phyloP scores from a whole-genome alignment of 371 early-diverging fungal genomes.

The Mucor indicus region DNA sequence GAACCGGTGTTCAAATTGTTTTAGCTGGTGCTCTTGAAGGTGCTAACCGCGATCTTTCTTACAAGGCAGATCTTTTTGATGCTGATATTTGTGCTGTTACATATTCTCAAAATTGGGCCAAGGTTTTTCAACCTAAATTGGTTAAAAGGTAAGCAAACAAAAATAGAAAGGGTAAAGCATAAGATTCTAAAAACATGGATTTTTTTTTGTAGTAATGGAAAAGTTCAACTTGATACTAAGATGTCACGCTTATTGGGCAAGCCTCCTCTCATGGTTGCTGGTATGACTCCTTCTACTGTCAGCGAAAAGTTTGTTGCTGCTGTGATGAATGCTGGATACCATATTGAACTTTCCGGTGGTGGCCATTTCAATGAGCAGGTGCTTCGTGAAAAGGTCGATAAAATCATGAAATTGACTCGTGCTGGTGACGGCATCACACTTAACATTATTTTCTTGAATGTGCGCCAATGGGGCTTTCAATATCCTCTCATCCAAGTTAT shows the following conservation, averaged over 20 bases:
- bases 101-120: slow-evolving; percentile 84
- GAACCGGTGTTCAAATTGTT: slow-evolving; percentile 84
- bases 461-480: slow-evolving; percentile 91
- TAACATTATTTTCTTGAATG: slow-evolving; percentile 88
- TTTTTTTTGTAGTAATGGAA: slow-evolving; percentile 43
- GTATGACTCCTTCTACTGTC: slow-evolving; percentile 86
- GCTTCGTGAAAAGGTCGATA: slow-evolving; percentile 74
- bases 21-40: slow-evolving; percentile 67
- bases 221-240: slow-evolving; percentile 80
- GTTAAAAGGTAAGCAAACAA: slow-evolving; percentile 40
- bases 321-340: slow-evolving; percentile 88
- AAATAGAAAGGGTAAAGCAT: neutral
- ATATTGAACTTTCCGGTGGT: slow-evolving; percentile 90
- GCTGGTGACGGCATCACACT: slow-evolving; percentile 86
- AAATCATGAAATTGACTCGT: slow-evolving; percentile 66
- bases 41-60: slow-evolving; percentile 61
- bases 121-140: slow-evolving; percentile 74
- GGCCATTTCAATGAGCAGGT: slow-evolving; percentile 86
- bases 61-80: slow-evolving; percentile 79
- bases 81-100: slow-evolving; percentile 65
- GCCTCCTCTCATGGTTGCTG: slow-evolving; percentile 82
- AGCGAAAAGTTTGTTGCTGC: slow-evolving; percentile 74
- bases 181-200: neutral
- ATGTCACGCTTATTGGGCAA: slow-evolving; percentile 81
- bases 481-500: slow-evolving; percentile 83